These are phyloP conservation scores for Brassica cretica DNA, from an alignment of 345 rosid genomes.

Conservation along the genomic window DNA sequence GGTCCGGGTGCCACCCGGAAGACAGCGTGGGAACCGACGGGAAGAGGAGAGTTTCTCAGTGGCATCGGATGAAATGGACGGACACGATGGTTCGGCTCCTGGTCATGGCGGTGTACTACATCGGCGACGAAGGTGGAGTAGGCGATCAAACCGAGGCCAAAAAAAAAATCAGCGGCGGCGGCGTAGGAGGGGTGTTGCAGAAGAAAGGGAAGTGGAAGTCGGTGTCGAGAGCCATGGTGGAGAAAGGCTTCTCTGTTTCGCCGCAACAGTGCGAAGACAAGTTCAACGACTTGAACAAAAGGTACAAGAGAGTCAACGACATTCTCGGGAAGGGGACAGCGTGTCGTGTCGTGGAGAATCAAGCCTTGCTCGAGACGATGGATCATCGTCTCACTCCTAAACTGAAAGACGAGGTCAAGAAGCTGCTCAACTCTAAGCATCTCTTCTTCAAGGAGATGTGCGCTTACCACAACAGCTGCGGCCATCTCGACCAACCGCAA, in stretches of 20 bases:
- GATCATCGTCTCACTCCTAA: slow-evolving; percentile 60
- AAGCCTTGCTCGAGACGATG: slow-evolving; percentile 74
- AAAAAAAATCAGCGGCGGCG: slow-evolving; percentile 44
- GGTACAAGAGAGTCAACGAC: slow-evolving; percentile 96
- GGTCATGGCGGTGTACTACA: slow-evolving; percentile 84
- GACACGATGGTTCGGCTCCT: slow-evolving; percentile 82
- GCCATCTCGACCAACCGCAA: slow-evolving; percentile 43
- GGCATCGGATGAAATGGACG: slow-evolving; percentile 99
- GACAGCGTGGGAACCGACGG: slow-evolving; percentile 57
- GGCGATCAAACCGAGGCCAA: slow-evolving; percentile 52
- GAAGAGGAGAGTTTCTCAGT: slow-evolving; percentile 63
- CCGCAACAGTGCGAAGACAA: slow-evolving; percentile 99
- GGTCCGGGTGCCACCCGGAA: slow-evolving; percentile 49
- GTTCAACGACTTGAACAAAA: slow-evolving; percentile 92
- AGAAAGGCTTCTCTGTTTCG: slow-evolving; percentile 91
- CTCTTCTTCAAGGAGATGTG: slow-evolving; percentile 96
- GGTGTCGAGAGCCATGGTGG: slow-evolving; percentile 93
- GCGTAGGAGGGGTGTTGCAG: slow-evolving; percentile 48
- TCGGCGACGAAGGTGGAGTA: slow-evolving; percentile 79
- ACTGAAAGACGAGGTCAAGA: slow-evolving; percentile 83
- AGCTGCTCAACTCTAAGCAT: slow-evolving; percentile 86
- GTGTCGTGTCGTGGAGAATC: slow-evolving; percentile 93
- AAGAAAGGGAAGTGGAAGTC: slow-evolving; percentile 99
- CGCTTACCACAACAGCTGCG: slow-evolving; percentile 89
- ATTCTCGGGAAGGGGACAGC: slow-evolving; percentile 90